A percentile compares a stretch with the other conserved stretches of the same genome.
These are phyloP conservation scores for Daldinia sp. DNA, from an alignment of 2,329 filamentous ascomycete genomes.

Conservation along the genomic window DNA sequence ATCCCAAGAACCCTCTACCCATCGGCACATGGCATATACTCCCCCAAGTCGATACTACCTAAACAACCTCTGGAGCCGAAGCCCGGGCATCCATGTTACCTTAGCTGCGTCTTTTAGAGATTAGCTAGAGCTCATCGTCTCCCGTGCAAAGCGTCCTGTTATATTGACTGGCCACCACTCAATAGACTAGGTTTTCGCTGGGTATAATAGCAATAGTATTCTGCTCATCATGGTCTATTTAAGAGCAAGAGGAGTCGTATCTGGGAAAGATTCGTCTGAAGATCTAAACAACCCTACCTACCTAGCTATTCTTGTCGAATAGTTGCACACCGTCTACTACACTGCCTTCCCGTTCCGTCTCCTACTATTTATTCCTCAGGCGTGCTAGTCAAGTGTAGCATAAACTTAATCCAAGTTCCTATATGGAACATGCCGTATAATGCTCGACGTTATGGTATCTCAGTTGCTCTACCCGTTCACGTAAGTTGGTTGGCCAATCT, in stretches of 20 bases:
- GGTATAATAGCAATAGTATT: slow-evolving; percentile 23
- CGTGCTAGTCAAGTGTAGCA: slow-evolving; percentile 23
- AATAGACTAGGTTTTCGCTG: slow-evolving; percentile 10
- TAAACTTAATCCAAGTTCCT: slow-evolving; percentile 35
- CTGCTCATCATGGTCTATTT: slow-evolving; percentile 21
- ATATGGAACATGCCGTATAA: slow-evolving; percentile 48
- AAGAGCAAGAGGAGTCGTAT: slow-evolving; percentile 15
- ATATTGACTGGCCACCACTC: slow-evolving; percentile 18
- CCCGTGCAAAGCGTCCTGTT: slow-evolving; percentile 8
- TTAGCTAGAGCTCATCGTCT: slow-evolving; percentile 18
- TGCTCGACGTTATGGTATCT: slow-evolving; percentile 44
- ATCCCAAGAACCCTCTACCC: slow-evolving; percentile 19
- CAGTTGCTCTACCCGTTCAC: slow-evolving; percentile 40
- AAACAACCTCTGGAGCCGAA: slow-evolving; percentile 15
- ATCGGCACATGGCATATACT: slow-evolving; percentile 36
- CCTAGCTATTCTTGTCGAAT: slow-evolving; percentile 21
- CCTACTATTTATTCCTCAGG: slow-evolving; percentile 24
- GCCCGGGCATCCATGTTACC: slow-evolving; percentile 16
- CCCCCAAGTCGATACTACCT: slow-evolving; percentile 25
- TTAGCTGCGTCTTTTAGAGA: slow-evolving; percentile 15
- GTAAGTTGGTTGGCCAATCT: slow-evolving; percentile 44
- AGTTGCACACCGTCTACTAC: slow-evolving; percentile 25
- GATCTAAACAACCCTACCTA: slow-evolving; percentile 24
- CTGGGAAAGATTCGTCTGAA: slow-evolving; percentile 15
- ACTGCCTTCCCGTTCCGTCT: slow-evolving; percentile 22